Conservation (phyloP, 441 rosid species). For the Arabidopsis lyrata region DNA sequence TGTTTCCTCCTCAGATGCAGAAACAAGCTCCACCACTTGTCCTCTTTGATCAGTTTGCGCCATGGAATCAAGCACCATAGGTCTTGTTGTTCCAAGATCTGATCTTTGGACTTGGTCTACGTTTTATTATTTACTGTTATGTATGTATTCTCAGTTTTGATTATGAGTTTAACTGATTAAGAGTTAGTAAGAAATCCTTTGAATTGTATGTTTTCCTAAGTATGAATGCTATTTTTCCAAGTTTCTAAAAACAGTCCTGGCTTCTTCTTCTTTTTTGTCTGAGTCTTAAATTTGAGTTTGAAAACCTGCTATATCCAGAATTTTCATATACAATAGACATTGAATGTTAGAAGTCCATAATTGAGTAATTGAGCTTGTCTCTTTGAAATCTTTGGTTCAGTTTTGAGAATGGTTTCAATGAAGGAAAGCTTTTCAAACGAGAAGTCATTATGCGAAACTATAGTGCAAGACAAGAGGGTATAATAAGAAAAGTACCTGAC, state of each 20-base stretch:
- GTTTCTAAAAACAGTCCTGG: not conserved
- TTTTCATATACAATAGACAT: not conserved
- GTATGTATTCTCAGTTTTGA: not conserved
- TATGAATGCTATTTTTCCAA: not conserved
- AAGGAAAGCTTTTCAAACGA: too few species aligned
- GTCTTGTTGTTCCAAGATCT: not conserved
- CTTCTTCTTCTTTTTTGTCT: not conserved
- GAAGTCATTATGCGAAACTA: too few species aligned
- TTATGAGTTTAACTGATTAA: not conserved
- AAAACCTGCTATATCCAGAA: not conserved
- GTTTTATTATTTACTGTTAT: not conserved
- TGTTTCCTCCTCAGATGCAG: conserved; percentile 8
- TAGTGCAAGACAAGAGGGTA: not conserved
- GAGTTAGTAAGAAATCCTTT: not conserved
- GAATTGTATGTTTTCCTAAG: not conserved
- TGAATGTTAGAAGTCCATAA: not conserved
- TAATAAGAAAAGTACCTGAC: conserved; percentile 10
- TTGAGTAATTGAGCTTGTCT: not conserved
- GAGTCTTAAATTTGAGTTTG: not conserved
- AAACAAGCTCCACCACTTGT: not conserved
- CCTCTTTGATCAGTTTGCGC: not conserved
- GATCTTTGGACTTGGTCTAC: not conserved
- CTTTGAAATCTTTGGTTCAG: too few species aligned
- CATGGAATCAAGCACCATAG: not conserved
- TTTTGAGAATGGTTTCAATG: too few species aligned